Conservation (phyloP, 2,329 filamentous ascomycete genomes). For the Exophiala phaeomuriformis region DNA sequence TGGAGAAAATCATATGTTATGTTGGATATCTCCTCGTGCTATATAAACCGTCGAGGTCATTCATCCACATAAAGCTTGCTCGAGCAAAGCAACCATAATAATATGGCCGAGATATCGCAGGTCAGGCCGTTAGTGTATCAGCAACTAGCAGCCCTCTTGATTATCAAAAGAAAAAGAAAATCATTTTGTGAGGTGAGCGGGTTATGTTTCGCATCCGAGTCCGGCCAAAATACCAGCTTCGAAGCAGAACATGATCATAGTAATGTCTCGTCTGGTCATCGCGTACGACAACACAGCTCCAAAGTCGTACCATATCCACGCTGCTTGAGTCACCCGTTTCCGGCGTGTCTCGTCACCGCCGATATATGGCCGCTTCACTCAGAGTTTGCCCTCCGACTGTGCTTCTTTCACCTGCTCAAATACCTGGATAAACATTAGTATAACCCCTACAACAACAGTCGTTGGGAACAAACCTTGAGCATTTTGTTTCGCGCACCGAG, state of each 20-base stretch:
- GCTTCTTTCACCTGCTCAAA: slow-evolving; percentile 92
- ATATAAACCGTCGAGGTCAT: slow-evolving; percentile 18
- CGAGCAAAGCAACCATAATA: neutral
- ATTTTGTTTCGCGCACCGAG: slow-evolving; percentile 93
- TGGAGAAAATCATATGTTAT: slow-evolving; percentile 17
- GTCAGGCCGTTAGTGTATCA: neutral
- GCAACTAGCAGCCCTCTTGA: neutral
- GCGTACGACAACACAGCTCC: too few relatives aligned
- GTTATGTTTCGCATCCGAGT: neutral
- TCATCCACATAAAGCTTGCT: neutral
- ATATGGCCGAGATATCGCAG: slow-evolving; percentile 7
- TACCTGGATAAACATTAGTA: slow-evolving; percentile 48
- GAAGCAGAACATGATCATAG: slow-evolving; percentile 8
- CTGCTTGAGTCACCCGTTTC: too few relatives aligned
- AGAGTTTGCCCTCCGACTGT: slow-evolving; percentile 61
- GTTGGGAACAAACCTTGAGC: slow-evolving; percentile 63
- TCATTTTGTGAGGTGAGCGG: neutral
- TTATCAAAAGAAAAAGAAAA: neutral
- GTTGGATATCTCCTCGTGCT: slow-evolving; percentile 19
- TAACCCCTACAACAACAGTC: neutral
- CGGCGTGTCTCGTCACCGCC: neutral
- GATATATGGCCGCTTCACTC: neutral
- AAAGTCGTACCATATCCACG: too few relatives aligned
- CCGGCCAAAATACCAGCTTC: slow-evolving; percentile 10
- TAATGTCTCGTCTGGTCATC: neutral